A percentile compares a stretch with the other conserved stretches of the same genome.
Conservation (phyloP, 169 alveolate genomes). For the Perkinsus chesapeaki region DNA sequence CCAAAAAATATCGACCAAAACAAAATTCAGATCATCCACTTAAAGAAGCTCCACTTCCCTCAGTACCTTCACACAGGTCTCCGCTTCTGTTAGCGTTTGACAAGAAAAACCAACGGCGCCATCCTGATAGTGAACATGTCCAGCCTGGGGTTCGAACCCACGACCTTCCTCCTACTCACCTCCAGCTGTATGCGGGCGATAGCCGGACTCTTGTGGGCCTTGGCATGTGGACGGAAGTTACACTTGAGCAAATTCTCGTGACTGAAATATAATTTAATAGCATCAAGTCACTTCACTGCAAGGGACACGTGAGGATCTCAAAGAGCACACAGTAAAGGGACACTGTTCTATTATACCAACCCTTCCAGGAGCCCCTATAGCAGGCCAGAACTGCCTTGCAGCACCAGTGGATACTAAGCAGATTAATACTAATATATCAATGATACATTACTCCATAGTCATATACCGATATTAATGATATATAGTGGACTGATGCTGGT, state of each 20-base stretch:
- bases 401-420: too few species aligned
- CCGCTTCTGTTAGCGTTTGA: background rate
- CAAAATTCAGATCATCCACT: background rate
- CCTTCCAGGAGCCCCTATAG: too few species aligned
- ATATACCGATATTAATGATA: too few species aligned
- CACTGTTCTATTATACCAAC: too few species aligned
- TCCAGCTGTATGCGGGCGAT: background rate
- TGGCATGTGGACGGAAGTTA: background rate
- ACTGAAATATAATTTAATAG: too few species aligned
- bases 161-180: background rate
- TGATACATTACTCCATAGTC: too few species aligned
- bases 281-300: too few species aligned
- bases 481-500: too few species aligned
- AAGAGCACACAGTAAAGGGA: too few species aligned
- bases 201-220: background rate
- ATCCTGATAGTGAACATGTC: background rate
- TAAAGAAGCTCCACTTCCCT: background rate
- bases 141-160: background rate
- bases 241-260: background rate
- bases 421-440: too few species aligned
- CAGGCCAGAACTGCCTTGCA: too few species aligned
- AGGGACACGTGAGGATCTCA: too few species aligned
- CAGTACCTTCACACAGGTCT: background rate
- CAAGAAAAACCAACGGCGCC: background rate
- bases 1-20: background rate